phyloP scores from a whole-genome alignment of 768 basidiomycete species.

The Lyophyllum decastes region DNA sequence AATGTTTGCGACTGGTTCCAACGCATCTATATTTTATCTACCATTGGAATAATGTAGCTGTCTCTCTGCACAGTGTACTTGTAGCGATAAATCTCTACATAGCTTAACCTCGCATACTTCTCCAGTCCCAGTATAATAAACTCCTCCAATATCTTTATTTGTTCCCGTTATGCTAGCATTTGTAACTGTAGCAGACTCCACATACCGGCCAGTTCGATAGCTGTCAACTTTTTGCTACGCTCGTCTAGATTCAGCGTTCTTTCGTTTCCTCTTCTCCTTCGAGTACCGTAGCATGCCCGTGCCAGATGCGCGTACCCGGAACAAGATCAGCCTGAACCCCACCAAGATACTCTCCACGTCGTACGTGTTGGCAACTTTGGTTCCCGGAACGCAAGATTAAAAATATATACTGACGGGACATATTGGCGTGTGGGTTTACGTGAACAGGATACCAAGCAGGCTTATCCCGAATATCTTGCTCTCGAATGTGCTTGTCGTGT shows the following conservation, averaged over 20 bases:
- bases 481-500: conserved; percentile 64
- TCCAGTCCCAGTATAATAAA: no score
- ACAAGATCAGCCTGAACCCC: conserved; percentile 63
- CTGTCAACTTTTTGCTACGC: neutral
- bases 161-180: conserved; percentile 23
- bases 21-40: conserved; percentile 9
- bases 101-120: conserved; percentile 10
- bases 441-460: conserved; percentile 50
- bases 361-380: conserved; percentile 33
- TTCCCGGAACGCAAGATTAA: neutral
- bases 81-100: conserved; percentile 16
- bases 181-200: conserved; percentile 3
- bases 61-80: conserved; percentile 20
- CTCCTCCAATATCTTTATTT: conserved; percentile 32
- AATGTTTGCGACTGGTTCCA: neutral
- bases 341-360: conserved; percentile 54
- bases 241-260: neutral
- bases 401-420: conserved; percentile 3
- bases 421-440: conserved; percentile 14
- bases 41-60: conserved; percentile 7
- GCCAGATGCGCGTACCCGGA: conserved; percentile 68
- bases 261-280: conserved; percentile 4
- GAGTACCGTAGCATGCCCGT: conserved; percentile 48
- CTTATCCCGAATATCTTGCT: conserved; percentile 57
- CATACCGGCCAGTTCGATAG: neutral